A percentile compares a stretch with the other conserved stretches of the same genome.
Evolutionary conservation across 768 basidiomycete species (phyloP).

Genomic region (Psilocybe cyanescens): DNA sequence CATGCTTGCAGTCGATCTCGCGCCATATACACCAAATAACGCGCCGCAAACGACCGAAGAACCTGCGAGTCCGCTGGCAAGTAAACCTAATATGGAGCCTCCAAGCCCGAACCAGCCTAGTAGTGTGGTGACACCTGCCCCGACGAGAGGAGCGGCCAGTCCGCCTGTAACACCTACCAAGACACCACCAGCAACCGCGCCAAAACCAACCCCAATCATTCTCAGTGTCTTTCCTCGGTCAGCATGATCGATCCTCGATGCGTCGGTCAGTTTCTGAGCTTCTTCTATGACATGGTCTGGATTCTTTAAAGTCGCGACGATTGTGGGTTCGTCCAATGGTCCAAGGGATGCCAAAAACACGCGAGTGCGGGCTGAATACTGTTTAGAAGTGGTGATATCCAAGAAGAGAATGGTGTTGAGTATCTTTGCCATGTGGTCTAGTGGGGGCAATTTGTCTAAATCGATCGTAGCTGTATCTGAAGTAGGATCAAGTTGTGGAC

Average conservation of each 20-base stretch:
- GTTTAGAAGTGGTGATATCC: conserved; percentile 48
- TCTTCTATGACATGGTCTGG: conserved; percentile 49
- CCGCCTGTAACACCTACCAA: conserved; percentile 63
- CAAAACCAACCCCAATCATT: conserved; percentile 51
- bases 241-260: conserved; percentile 44
- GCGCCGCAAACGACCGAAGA: conserved; percentile 61
- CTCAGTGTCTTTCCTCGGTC: conserved; percentile 42
- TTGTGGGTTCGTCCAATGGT: conserved; percentile 44
- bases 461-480: conserved; percentile 49
- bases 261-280: conserved; percentile 44
- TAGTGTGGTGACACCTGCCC: conserved; percentile 52
- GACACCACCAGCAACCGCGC: conserved; percentile 58
- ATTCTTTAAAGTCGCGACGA: conserved; percentile 51
- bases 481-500: conserved; percentile 44
- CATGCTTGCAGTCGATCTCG: conserved; percentile 49
- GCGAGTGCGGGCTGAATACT: conserved; percentile 55
- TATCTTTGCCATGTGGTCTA: conserved; percentile 42
- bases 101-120: conserved; percentile 57
- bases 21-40: conserved; percentile 61
- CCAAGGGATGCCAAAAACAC: conserved; percentile 45
- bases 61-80: conserved; percentile 57
- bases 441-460: conserved; percentile 38
- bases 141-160: conserved; percentile 59
- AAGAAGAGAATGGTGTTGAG: conserved; percentile 55
- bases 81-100: conserved; percentile 52